Conservation (phyloP, 1,284 basidiomycete genomes). For the Abortiporus biennis region DNA sequence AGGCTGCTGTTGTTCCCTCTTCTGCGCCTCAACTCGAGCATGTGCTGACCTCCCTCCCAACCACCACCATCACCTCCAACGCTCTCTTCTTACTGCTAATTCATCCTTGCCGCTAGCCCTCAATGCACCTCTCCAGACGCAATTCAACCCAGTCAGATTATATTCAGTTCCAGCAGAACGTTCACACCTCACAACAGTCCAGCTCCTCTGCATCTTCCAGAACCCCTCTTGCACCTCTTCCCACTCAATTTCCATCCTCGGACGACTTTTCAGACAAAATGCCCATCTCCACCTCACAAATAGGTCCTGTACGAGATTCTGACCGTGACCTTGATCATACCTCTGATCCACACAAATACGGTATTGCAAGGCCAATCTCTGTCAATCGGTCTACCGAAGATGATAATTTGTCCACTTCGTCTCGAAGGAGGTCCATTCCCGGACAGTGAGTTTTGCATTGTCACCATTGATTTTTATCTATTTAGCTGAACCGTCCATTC, state of each 20-base stretch:
- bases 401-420: constrained; percentile 13
- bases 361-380: constrained; percentile 21
- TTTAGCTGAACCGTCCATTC: background rate
- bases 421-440: constrained; percentile 22
- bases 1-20: no score
- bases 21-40: no score
- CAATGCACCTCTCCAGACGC: no score
- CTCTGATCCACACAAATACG: constrained; percentile 17
- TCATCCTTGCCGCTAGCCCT: no score
- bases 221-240: constrained; percentile 23
- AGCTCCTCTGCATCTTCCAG: no score
- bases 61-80: no score
- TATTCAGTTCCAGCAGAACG: no score
- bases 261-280: constrained; percentile 18
- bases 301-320: constrained; percentile 19
- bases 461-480: no score
- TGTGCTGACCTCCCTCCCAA: no score
- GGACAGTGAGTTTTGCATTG: constrained; percentile 20
- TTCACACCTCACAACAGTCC: no score
- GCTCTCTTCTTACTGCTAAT: no score
- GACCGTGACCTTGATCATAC: constrained; percentile 17
- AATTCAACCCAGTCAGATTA: no score
- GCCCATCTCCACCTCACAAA: constrained; percentile 19
- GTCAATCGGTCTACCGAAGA: constrained; percentile 17
- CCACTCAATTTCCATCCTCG: constrained; percentile 21